Percentiles rank a stretch among this genome's conserved stretches.
Conservation (phyloP, 2,329 filamentous ascomycete genomes). For the Penicillium italicum region DNA sequence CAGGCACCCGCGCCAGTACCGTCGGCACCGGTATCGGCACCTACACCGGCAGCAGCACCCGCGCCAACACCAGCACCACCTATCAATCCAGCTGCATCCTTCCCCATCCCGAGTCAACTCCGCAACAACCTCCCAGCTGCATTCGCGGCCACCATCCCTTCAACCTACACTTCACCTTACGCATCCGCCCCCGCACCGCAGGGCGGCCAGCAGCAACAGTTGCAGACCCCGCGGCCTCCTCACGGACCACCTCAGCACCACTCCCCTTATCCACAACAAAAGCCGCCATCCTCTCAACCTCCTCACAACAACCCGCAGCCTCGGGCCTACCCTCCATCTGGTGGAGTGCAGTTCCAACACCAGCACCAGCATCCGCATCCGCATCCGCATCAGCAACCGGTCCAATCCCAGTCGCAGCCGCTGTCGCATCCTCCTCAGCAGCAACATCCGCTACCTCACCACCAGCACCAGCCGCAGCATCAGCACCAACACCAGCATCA, state of each 20-base stretch:
- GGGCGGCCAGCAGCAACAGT: slow-evolving; percentile 31
- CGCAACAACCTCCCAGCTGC: slow-evolving; percentile 40
- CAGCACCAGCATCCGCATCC: slow-evolving; percentile 19
- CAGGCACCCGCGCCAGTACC: slow-evolving; percentile 6
- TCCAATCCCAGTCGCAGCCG: slow-evolving; percentile 13
- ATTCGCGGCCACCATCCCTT: slow-evolving; percentile 36
- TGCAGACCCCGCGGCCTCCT: slow-evolving; percentile 23
- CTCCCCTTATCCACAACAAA: slow-evolving; percentile 23
- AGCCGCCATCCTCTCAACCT: slow-evolving; percentile 19
- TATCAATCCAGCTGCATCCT: slow-evolving; percentile 25
- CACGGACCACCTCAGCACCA: slow-evolving; percentile 25
- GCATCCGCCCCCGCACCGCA: slow-evolving; percentile 37
- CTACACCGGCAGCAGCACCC: slow-evolving; percentile 14
- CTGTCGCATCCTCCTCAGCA: slow-evolving; percentile 15
- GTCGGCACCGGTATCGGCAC: slow-evolving; percentile 12
- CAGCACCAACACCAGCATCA: slow-evolving; percentile 20
- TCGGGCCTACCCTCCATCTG: slow-evolving; percentile 18
- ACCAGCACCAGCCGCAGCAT: slow-evolving; percentile 4
- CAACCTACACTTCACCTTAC: slow-evolving; percentile 43
- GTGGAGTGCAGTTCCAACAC: slow-evolving; percentile 15
- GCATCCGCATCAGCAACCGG: slow-evolving; percentile 17
- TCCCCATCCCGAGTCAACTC: slow-evolving; percentile 37
- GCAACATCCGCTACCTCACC: slow-evolving; percentile 4
- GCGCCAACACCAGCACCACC: slow-evolving; percentile 18
- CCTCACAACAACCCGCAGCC: slow-evolving; percentile 20